A percentile compares a stretch with the other conserved stretches of the same genome.
Conservation (phyloP, 2,329 filamentous ascomycete genomes). For the Talaromyces sp. region DNA sequence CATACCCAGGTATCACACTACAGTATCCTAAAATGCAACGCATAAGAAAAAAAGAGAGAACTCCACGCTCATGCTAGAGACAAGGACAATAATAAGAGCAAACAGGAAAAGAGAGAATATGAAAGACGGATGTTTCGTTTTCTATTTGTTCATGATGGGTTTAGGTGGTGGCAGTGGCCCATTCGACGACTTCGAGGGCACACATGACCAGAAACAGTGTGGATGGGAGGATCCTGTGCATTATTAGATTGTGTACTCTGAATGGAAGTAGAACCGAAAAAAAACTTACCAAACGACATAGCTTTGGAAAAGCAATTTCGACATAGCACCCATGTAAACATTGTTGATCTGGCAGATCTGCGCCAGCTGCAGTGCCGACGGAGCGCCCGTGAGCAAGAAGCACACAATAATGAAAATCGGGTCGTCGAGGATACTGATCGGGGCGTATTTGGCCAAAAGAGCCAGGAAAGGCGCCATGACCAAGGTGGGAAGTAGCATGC, state of each 20-base stretch:
- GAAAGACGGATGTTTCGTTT: background rate
- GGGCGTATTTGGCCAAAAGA: conserved; percentile 79
- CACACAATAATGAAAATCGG: conserved; percentile 98
- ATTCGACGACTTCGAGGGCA: conserved; percentile 87
- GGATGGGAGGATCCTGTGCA: conserved; percentile 76
- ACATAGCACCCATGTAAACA: conserved; percentile 93
- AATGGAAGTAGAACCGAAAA: background rate
- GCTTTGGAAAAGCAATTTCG: conserved; percentile 87
- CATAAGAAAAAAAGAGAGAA: background rate
- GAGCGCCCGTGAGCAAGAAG: conserved; percentile 90
- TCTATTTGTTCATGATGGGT: background rate
- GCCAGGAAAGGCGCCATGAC: conserved; percentile 91
- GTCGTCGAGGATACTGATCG: conserved; percentile 90
- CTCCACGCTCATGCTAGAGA: background rate
- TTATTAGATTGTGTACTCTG: conserved; percentile 10
- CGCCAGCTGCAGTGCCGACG: conserved; percentile 86
- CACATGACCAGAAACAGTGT: conserved; percentile 86
- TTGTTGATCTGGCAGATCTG: conserved; percentile 99
- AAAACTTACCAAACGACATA: conserved; percentile 79
- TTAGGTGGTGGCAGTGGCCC: conserved; percentile 50
- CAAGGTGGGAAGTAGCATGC: conserved; percentile 86
- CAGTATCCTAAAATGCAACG: background rate
- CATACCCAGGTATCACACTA: background rate
- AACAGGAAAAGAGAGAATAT: background rate
- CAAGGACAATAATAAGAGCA: background rate